Percentiles rank a stretch among this genome's conserved stretches.
Evolutionary conservation across 768 basidiomycete species (phyloP).

Genomic region (Strobilomyces echinocephalus): DNA sequence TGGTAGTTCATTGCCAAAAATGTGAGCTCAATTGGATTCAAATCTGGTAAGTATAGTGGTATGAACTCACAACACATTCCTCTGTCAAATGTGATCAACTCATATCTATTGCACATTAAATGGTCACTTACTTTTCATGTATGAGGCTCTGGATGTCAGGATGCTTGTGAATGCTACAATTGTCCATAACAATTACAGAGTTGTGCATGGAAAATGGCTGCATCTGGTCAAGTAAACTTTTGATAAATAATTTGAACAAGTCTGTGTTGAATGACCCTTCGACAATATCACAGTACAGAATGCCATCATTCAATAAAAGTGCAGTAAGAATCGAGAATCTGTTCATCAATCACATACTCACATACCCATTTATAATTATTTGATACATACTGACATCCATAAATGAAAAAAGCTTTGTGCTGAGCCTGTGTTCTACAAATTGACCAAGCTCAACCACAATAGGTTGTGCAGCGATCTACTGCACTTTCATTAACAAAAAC

Average conservation of each 20-base stretch:
- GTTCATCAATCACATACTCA: too few relatives aligned
- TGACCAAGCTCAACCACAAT: slow-evolving; percentile 1
- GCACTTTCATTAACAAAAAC: neutral
- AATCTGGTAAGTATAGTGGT: neutral
- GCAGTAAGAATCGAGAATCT: slow-evolving; percentile 5
- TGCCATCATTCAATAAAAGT: neutral
- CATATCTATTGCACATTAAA: too few relatives aligned
- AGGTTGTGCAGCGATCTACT: neutral
- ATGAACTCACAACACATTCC: neutral
- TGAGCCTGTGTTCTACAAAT: neutral
- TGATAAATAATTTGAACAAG: slow-evolving; percentile 23
- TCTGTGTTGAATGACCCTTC: slow-evolving; percentile 18
- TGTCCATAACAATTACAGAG: neutral
- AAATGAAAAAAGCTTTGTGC: slow-evolving; percentile 1
- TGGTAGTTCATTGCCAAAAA: neutral
- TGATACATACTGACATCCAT: neutral
- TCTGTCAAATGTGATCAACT: neutral
- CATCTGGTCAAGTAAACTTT: slow-evolving; percentile 34
- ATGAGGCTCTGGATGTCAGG: neutral
- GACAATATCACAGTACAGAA: slow-evolving; percentile 2
- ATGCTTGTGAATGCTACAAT: neutral
- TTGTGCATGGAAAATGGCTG: slow-evolving; percentile 14
- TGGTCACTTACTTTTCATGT: neutral
- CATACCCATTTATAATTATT: too few relatives aligned
- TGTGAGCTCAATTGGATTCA: neutral